phyloP scores from a whole-genome alignment of 2,329 filamentous ascomycete genomes.

The Colletotrichum spaethianum region DNA sequence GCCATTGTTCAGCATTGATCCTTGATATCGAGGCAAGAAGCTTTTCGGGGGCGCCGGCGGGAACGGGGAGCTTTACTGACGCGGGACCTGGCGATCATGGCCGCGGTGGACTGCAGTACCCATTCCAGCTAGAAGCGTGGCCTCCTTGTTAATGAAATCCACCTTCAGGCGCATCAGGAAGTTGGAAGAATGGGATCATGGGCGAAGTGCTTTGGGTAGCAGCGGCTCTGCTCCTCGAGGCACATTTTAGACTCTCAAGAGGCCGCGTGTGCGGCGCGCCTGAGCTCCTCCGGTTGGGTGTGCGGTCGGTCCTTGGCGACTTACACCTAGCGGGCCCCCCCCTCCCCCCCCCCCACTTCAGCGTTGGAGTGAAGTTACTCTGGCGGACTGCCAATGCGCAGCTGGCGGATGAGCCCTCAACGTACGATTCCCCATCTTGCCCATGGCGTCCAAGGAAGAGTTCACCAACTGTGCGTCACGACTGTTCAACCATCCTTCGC shows the following conservation, averaged over 20 bases:
- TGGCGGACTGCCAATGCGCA: not conserved
- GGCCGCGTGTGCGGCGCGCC: not conserved
- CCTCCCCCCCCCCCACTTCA: not conserved
- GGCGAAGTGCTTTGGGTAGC: not conserved
- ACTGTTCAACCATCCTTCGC: not conserved
- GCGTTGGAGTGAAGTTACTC: not conserved
- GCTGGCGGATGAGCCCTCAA: not conserved
- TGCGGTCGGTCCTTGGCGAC: not conserved
- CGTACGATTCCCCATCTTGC: not conserved
- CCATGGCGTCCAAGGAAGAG: too few species aligned
- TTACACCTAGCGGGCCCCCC: not conserved
- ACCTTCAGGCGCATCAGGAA: not conserved
- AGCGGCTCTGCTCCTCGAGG: not conserved
- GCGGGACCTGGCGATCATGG: not conserved
- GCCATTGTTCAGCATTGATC: constrained; percentile 1
- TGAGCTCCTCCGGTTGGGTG: not conserved
- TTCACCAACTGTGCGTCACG: not conserved
- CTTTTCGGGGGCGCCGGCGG: not conserved
- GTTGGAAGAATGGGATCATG: too few species aligned
- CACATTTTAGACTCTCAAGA: not conserved
- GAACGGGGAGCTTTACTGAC: not conserved
- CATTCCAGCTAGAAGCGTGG: not conserved
- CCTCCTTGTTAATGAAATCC: not conserved
- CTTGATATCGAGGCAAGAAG: not conserved
- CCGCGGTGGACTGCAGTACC: not conserved